A percentile compares a stretch with the other conserved stretches of the same genome.
These are phyloP conservation scores for Phaseolus lunatus DNA, from an alignment of 306 rosid species.

Conservation along the genomic window DNA sequence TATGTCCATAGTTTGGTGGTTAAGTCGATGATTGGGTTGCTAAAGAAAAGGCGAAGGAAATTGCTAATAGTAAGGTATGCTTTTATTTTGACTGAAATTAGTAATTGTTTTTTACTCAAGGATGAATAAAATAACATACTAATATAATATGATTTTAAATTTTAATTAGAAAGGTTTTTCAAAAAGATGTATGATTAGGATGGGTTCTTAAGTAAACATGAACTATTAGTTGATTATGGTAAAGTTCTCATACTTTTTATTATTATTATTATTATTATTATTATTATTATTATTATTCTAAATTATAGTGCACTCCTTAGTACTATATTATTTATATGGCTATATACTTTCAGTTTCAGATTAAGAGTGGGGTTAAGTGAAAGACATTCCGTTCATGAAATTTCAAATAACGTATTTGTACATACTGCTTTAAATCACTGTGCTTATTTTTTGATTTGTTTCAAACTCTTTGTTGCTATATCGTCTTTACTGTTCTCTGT, in stretches of 20 bases:
- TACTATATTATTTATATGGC: no score
- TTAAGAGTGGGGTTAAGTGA: no score
- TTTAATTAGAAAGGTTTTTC: neutral
- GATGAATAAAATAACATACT: conserved; percentile 1
- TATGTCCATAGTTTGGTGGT: no score
- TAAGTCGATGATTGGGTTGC: conserved; percentile 97
- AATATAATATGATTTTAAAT: conserved; percentile 7
- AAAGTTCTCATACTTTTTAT: no score
- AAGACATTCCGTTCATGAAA: no score
- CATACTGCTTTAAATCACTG: no score
- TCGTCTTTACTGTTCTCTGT: neutral
- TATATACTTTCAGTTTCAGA: no score
- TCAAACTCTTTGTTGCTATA: neutral
- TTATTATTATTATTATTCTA: no score
- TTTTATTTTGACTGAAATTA: conserved; percentile 6
- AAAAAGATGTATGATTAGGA: conserved; percentile 16
- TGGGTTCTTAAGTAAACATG: conserved; percentile 22
- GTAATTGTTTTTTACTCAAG: neutral
- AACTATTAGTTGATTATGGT: no score
- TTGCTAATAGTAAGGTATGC: conserved; percentile 78
- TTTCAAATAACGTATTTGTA: no score
- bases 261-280: no score
- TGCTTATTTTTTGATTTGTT: neutral
- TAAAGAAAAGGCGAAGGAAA: conserved; percentile 83
- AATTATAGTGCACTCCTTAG: no score